Percentiles rank a stretch among this genome's conserved stretches.
These are phyloP conservation scores for Metschnikowia drakensbergensis DNA, from an alignment of 805 yeast genomes.

Conservation along the genomic window DNA sequence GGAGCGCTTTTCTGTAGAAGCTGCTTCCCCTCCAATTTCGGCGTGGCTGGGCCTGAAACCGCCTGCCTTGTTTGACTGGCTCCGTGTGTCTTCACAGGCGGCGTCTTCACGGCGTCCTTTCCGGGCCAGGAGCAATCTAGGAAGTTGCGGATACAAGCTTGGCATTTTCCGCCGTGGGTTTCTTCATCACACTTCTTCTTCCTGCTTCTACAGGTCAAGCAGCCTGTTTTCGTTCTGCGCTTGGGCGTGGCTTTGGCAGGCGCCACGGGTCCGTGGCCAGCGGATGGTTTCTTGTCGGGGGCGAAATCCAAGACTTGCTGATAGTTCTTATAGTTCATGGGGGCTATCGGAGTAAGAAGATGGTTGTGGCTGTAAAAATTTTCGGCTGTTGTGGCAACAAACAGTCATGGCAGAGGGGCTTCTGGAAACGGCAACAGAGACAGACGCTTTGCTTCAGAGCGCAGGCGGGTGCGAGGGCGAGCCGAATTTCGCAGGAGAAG, in stretches of 20 bases:
- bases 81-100: not conserved
- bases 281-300: slow-evolving; percentile 10
- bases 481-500: too few species aligned
- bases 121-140: slow-evolving; percentile 44
- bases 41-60: not conserved
- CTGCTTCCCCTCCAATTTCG: not conserved
- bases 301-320: slow-evolving; percentile 36
- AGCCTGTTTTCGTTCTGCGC: slow-evolving; percentile 20
- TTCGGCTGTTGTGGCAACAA: not conserved
- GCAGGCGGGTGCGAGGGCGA: too few species aligned
- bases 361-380: not conserved
- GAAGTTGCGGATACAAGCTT: slow-evolving; percentile 43
- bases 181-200: slow-evolving; percentile 61
- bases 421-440: slow-evolving; percentile 3
- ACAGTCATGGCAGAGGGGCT: not conserved
- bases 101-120: slow-evolving; percentile 1
- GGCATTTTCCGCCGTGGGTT: slow-evolving; percentile 40
- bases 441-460: not conserved
- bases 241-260: slow-evolving; percentile 12
- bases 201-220: slow-evolving; percentile 56
- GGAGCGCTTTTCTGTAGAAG: not conserved
- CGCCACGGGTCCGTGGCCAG: slow-evolving; percentile 5
- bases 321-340: slow-evolving; percentile 31
- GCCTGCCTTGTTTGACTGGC: not conserved
- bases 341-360: slow-evolving; percentile 1